Conservation (phyloP, 108 stramenopile species). For the Cyclotella baltica region DNA sequence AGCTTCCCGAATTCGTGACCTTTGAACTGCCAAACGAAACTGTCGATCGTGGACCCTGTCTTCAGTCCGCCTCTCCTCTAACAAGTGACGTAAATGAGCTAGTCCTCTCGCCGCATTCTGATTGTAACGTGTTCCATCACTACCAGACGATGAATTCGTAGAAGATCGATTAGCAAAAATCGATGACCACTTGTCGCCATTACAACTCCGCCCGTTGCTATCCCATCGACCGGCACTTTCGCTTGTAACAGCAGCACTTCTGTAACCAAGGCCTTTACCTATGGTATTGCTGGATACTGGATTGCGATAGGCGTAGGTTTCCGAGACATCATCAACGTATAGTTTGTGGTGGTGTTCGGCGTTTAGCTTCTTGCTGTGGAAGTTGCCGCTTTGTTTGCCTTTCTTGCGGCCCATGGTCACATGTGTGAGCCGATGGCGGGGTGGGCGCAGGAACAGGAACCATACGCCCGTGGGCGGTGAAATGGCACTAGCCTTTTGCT, state of each 20-base stretch:
- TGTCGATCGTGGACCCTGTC: slow-evolving; percentile 43
- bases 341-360: slow-evolving; percentile 24
- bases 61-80: slow-evolving; percentile 48
- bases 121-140: neutral
- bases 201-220: slow-evolving; percentile 18
- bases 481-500: no score
- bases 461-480: no score
- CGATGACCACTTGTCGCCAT: slow-evolving; percentile 48
- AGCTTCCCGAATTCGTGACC: slow-evolving; percentile 13
- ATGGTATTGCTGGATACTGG: slow-evolving; percentile 7
- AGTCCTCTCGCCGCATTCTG: slow-evolving; percentile 17
- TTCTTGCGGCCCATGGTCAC: slow-evolving; percentile 45
- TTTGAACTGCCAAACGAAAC: slow-evolving; percentile 34
- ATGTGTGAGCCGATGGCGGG: no score
- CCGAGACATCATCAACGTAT: slow-evolving; percentile 34
- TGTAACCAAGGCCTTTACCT: slow-evolving; percentile 13
- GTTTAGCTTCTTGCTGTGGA: slow-evolving; percentile 28
- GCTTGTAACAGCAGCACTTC: neutral
- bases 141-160: neutral
- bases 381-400: slow-evolving; percentile 41
- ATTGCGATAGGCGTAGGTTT: slow-evolving; percentile 41
- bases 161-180: slow-evolving; percentile 24
- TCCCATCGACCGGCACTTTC: neutral
- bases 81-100: slow-evolving; percentile 24
- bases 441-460: no score